A percentile compares a stretch with the other conserved stretches of the same genome.
These are phyloP conservation scores for Periconia sp. DNA, from an alignment of 2,329 filamentous ascomycete genomes.

Conservation along the genomic window DNA sequence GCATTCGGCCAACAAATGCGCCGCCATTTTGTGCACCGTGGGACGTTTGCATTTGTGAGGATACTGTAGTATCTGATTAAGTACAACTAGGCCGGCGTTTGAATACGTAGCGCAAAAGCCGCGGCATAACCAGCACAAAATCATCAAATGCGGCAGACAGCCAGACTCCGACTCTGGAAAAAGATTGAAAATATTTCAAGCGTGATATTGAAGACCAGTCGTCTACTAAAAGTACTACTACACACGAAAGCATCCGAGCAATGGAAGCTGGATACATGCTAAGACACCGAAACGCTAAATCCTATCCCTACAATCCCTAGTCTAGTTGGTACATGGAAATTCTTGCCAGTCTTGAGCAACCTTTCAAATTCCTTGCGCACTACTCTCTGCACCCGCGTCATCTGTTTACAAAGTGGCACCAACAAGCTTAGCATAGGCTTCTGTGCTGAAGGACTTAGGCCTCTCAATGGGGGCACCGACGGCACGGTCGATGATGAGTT, in stretches of 20 bases:
- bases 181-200: conserved; percentile 16
- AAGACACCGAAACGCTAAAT: conserved; percentile 32
- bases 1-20: conserved; percentile 13
- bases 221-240: conserved; percentile 37
- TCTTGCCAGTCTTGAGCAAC: conserved; percentile 25
- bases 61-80: no score
- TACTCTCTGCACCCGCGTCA: conserved; percentile 5
- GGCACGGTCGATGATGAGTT: conserved; percentile 99
- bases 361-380: conserved; percentile 19
- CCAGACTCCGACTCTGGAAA: neutral
- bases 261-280: conserved; percentile 28
- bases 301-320: conserved; percentile 42
- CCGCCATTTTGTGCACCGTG: conserved; percentile 3
- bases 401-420: conserved; percentile 80
- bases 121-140: no score
- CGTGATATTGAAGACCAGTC: conserved; percentile 30
- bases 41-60: neutral
- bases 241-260: conserved; percentile 28
- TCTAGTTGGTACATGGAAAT: conserved; percentile 43
- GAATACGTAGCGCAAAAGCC: no score
- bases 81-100: no score
- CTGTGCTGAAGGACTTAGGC: conserved; percentile 98
- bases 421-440: conserved; percentile 92
- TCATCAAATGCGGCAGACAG: neutral
- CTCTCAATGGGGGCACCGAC: conserved; percentile 96